phyloP scores from a whole-genome alignment of 768 basidiomycete genomes.

The Leccinum longicurvipes region DNA sequence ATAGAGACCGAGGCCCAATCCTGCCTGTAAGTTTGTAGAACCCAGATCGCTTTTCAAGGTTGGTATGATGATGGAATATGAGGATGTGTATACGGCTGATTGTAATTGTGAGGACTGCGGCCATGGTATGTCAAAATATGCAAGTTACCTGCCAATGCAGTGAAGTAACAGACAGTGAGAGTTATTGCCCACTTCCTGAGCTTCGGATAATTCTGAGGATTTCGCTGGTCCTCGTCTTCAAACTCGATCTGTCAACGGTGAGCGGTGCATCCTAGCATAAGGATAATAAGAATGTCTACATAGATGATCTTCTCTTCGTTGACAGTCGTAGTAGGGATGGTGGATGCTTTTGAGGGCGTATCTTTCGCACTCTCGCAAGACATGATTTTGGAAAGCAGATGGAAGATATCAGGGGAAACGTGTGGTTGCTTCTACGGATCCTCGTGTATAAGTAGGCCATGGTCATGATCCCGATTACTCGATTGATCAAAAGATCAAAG shows the following conservation, averaged over 20 bases:
- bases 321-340: not conserved
- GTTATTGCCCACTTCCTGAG: constrained; percentile 43
- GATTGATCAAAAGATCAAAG: constrained; percentile 2
- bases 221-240: constrained; percentile 35
- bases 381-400: constrained; percentile 7
- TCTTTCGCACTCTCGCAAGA: constrained; percentile 2
- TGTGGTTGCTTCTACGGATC: not conserved
- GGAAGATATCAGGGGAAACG: not conserved
- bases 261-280: not conserved
- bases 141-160: constrained; percentile 19
- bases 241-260: constrained; percentile 37
- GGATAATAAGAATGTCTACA: not conserved
- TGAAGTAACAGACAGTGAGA: constrained; percentile 27
- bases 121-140: not conserved
- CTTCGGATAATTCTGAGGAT: constrained; percentile 37
- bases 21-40: constrained; percentile 43
- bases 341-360: not conserved
- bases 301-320: constrained; percentile 9
- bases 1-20: constrained; percentile 49
- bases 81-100: constrained; percentile 46
- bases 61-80: constrained; percentile 51
- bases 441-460: constrained; percentile 14
- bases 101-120: not conserved
- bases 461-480: not conserved
- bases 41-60: constrained; percentile 50